Evolutionary conservation across 2,329 filamentous ascomycete genomes (phyloP).

Genomic region (Pseudocercospora fijiensis): DNA sequence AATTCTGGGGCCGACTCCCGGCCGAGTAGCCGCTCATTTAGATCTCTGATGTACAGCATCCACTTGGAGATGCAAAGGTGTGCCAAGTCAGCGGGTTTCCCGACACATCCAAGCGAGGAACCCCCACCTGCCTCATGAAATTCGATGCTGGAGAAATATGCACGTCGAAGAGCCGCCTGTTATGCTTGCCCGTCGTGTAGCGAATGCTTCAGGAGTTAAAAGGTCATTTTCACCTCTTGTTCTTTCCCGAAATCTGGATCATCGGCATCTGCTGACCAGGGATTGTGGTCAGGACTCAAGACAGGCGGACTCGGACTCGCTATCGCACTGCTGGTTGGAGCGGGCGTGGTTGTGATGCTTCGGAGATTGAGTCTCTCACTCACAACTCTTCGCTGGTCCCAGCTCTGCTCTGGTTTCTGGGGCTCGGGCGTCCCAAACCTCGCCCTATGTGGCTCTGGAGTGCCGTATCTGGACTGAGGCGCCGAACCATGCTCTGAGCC

Average conservation of each 20-base stretch:
- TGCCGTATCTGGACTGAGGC: neutral
- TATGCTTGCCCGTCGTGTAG: too few species aligned
- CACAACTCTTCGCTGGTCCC: conserved; percentile 9
- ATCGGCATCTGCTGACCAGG: conserved; percentile 51
- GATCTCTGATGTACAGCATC: neutral
- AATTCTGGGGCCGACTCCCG: neutral
- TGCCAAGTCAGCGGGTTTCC: neutral
- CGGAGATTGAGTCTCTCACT: conserved; percentile 23
- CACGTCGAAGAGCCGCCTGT: neutral
- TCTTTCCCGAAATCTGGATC: conserved; percentile 49
- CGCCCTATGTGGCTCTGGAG: neutral
- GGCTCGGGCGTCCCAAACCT: conserved; percentile 15
- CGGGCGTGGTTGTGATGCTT: conserved; percentile 35
- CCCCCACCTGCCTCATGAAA: neutral
- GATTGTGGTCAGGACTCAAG: conserved; percentile 41
- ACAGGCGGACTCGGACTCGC: conserved; percentile 1
- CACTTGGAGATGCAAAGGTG: neutral
- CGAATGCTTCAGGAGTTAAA: conserved; percentile 27
- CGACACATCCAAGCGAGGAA: neutral
- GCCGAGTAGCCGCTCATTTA: neutral
- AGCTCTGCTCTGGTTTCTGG: conserved; percentile 7
- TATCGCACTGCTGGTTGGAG: neutral
- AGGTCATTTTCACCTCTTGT: conserved; percentile 51
- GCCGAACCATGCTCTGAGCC: conserved; percentile 14
- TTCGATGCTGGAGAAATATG: neutral